These are phyloP conservation scores for Leccinum arenicola DNA, from an alignment of 768 basidiomycete species.

Conservation along the genomic window DNA sequence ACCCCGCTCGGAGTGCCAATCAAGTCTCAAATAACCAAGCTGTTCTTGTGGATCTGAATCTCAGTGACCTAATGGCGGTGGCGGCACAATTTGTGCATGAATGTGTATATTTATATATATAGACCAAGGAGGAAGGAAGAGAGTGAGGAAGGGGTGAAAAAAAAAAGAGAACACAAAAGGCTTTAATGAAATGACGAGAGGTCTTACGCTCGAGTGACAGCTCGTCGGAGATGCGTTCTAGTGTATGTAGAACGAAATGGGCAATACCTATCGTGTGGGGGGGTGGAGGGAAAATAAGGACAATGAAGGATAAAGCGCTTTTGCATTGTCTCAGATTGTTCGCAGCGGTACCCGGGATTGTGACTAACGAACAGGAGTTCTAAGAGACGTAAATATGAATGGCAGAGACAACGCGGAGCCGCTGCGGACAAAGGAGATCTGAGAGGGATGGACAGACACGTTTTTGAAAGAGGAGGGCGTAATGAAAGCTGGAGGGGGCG, in stretches of 20 bases:
- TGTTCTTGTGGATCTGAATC: neutral
- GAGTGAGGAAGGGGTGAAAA: neutral
- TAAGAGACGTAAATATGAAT: conserved; percentile 18
- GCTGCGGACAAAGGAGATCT: conserved; percentile 7
- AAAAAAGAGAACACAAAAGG: neutral
- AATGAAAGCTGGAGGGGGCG: conserved; percentile 13
- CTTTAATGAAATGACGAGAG: conserved; percentile 9
- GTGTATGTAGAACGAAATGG: neutral
- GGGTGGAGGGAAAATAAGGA: conserved; percentile 5
- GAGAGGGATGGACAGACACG: conserved; percentile 15
- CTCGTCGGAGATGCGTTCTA: neutral
- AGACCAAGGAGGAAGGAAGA: neutral
- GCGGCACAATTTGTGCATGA: neutral
- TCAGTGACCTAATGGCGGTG: neutral
- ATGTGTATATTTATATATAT: neutral
- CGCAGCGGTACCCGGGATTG: neutral
- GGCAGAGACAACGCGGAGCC: conserved; percentile 10
- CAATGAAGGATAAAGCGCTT: neutral
- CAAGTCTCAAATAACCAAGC: neutral
- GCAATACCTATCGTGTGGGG: neutral
- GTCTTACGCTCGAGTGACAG: neutral
- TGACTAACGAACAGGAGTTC: conserved; percentile 13
- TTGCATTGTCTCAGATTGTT: conserved; percentile 6
- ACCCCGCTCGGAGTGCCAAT: neutral
- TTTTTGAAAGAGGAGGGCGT: conserved; percentile 9